Conservation (phyloP, 352 stramenopile species). For the Pythium dissimile region DNA sequence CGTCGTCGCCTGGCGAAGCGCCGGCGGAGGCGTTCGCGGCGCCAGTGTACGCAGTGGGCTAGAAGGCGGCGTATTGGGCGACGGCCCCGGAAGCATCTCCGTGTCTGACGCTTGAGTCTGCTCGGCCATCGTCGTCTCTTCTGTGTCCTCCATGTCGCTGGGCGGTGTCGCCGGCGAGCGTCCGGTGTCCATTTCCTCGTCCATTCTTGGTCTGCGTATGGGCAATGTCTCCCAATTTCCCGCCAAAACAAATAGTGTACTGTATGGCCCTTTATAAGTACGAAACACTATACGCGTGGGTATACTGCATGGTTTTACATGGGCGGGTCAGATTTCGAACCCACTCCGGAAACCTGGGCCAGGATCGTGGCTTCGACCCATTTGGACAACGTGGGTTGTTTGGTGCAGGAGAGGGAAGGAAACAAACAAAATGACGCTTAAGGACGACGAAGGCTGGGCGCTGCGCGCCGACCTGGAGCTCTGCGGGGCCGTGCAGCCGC, state of each 20-base stretch:
- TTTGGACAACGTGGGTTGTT: not conserved
- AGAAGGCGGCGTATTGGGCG: slow-evolving; percentile 57
- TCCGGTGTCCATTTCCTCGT: slow-evolving; percentile 9
- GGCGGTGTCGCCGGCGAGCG: slow-evolving; percentile 15
- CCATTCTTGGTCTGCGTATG: slow-evolving; percentile 8
- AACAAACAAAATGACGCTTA: not conserved
- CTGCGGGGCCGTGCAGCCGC: slow-evolving; percentile 50
- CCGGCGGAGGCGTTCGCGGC: slow-evolving; percentile 14
- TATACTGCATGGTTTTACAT: not conserved
- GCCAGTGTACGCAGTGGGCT: slow-evolving; percentile 30
- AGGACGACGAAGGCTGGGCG: slow-evolving; percentile 43
- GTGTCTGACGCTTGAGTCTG: not conserved
- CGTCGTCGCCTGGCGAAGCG: not conserved
- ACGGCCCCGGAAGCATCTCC: slow-evolving; percentile 26
- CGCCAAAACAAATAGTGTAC: slow-evolving; percentile 6
- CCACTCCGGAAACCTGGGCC: too few relatives aligned
- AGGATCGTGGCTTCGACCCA: too few relatives aligned
- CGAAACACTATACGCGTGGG: not conserved
- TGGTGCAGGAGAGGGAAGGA: not conserved
- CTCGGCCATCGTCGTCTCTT: slow-evolving; percentile 13
- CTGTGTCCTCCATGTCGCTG: slow-evolving; percentile 11
- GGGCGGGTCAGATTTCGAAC: not conserved
- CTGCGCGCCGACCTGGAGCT: slow-evolving; percentile 54
- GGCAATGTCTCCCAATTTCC: too few relatives aligned
- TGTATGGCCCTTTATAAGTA: not conserved